A percentile compares a stretch with the other conserved stretches of the same genome.
Evolutionary conservation across 2,329 filamentous ascomycete genomes (phyloP).

Genomic region (Fusarium poae): DNA sequence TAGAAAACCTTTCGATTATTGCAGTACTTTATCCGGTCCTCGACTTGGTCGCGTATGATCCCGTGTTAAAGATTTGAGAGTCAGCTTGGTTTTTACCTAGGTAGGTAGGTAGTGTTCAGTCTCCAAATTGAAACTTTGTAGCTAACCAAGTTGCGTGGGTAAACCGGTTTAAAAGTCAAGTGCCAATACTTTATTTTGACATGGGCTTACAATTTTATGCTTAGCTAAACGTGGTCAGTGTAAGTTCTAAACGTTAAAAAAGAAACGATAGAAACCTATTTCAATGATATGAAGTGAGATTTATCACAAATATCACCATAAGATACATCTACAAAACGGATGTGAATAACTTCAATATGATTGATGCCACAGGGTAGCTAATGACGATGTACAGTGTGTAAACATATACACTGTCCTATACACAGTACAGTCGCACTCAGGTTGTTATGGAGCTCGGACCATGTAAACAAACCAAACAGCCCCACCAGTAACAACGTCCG

Average conservation of each 20-base stretch:
- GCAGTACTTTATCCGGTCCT: not conserved
- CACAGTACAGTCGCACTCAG: conserved; percentile 36
- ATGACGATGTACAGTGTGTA: not conserved
- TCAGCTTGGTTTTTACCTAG: not conserved
- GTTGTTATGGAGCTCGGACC: conserved; percentile 49
- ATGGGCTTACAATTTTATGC: too few species aligned
- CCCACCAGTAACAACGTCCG: conserved; percentile 40
- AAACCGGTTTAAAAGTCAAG: not conserved
- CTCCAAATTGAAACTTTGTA: not conserved
- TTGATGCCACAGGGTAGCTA: conserved; percentile 12
- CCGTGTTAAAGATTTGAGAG: not conserved
- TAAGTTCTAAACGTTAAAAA: not conserved
- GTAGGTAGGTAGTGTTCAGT: not conserved
- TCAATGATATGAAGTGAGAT: not conserved
- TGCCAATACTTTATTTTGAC: not conserved
- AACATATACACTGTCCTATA: rapidly evolving
- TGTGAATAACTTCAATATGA: not conserved
- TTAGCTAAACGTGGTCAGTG: not conserved
- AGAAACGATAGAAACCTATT: not conserved
- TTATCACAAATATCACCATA: not conserved
- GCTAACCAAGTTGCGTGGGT: not conserved
- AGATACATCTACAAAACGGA: not conserved
- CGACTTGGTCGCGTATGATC: not conserved
- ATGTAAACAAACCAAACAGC: conserved; percentile 49
- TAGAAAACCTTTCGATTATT: conserved; percentile 5